Percentiles rank a stretch among this genome's conserved stretches.
These are phyloP conservation scores for Citrus unshiu DNA, from an alignment of 345 rosid genomes.

Conservation along the genomic window DNA sequence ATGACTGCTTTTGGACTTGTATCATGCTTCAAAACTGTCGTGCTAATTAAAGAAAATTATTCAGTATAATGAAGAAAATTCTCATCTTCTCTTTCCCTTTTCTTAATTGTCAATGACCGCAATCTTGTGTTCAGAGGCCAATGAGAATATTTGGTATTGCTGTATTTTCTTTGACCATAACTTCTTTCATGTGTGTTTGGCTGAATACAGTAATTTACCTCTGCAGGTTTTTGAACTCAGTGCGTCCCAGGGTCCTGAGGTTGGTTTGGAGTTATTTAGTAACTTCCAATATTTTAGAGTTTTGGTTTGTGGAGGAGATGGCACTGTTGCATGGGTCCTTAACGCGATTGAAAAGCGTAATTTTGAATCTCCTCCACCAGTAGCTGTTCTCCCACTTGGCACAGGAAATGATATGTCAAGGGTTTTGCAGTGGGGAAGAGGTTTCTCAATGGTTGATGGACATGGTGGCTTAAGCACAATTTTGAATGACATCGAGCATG, in stretches of 20 bases:
- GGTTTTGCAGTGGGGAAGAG: slow-evolving; percentile 84
- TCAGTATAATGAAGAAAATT: background rate
- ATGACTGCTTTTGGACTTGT: background rate
- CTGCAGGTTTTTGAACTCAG: slow-evolving; percentile 69
- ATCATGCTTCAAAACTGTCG: background rate
- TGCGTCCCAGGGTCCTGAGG: slow-evolving; percentile 74
- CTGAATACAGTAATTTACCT: slow-evolving; percentile 9
- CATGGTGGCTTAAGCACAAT: slow-evolving; percentile 63
- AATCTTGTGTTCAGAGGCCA: background rate
- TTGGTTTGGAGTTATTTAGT: slow-evolving; percentile 64
- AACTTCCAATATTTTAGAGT: slow-evolving; percentile 61
- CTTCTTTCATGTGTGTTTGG: background rate
- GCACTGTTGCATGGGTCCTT: slow-evolving; percentile 85
- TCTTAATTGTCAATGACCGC: background rate
- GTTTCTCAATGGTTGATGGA: slow-evolving; percentile 59
- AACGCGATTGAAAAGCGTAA: slow-evolving; percentile 68
- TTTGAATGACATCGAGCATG: slow-evolving; percentile 67
- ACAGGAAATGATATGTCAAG: slow-evolving; percentile 86
- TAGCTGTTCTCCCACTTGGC: slow-evolving; percentile 81
- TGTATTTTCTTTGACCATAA: background rate
- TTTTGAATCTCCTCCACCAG: slow-evolving; percentile 79
- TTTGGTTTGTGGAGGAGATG: slow-evolving; percentile 88
- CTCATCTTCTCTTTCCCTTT: background rate
- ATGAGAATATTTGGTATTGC: background rate
- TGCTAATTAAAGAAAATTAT: background rate